Conservation (phyloP, 2,329 filamentous ascomycete species). For the Paracamarosporium sp. region DNA sequence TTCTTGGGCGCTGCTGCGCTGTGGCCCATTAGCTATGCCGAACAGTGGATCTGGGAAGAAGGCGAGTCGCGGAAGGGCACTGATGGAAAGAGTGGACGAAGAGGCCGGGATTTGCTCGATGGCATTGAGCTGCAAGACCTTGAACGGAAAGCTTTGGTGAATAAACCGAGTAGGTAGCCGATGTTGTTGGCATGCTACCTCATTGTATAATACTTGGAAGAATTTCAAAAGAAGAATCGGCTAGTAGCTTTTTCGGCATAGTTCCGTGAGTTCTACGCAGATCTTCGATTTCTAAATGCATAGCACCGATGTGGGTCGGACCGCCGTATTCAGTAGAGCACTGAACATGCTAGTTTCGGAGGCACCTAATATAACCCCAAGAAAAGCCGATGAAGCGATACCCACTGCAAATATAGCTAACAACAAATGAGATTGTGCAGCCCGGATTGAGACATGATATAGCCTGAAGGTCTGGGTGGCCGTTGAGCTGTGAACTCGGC, state of each 20-base stretch:
- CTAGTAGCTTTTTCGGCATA: background rate
- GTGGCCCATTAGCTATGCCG: slow-evolving; percentile 59
- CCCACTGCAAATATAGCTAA: background rate
- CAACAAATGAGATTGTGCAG: background rate
- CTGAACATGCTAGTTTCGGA: background rate
- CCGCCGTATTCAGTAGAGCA: background rate
- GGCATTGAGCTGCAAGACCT: slow-evolving; percentile 19
- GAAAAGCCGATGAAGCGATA: background rate
- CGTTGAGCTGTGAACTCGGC: too few relatives aligned
- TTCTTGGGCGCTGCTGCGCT: slow-evolving; percentile 62
- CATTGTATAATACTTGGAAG: background rate
- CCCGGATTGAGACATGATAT: background rate
- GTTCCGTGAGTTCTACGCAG: background rate
- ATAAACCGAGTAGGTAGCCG: background rate
- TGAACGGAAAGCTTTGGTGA: slow-evolving; percentile 18
- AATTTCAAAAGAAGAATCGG: background rate
- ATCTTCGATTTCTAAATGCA: background rate
- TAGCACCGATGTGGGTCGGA: background rate
- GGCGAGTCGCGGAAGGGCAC: slow-evolving; percentile 6
- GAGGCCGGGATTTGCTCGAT: slow-evolving; percentile 2
- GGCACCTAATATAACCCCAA: background rate
- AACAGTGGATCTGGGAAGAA: slow-evolving; percentile 45
- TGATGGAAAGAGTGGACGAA: background rate
- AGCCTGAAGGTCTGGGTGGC: background rate
- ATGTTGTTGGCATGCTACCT: background rate